These are phyloP conservation scores for Trichoderma sp. DNA, from an alignment of 2,329 filamentous ascomycete species.

Conservation along the genomic window DNA sequence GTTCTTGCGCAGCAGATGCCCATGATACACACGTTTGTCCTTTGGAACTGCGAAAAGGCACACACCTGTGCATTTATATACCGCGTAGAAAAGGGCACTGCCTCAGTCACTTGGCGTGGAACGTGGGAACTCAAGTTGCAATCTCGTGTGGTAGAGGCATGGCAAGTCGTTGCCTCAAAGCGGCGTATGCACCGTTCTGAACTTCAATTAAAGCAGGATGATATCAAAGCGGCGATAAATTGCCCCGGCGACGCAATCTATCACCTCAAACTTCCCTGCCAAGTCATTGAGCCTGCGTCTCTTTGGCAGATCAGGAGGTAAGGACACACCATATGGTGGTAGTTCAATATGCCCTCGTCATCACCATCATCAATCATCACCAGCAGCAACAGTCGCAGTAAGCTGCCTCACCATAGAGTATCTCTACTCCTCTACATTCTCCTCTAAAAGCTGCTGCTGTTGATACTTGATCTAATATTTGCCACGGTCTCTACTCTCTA, in stretches of 20 bases:
- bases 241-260: constrained; percentile 34
- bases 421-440: no score
- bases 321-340: constrained; percentile 7
- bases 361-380: no score
- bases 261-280: constrained; percentile 31
- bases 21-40: constrained; percentile 31
- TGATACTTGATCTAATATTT: not conserved
- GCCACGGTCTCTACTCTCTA: no score
- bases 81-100: constrained; percentile 22
- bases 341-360: not conserved
- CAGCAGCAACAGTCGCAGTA: not conserved
- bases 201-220: constrained; percentile 22
- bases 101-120: constrained; percentile 33
- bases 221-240: constrained; percentile 16
- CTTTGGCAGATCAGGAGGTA: constrained; percentile 35
- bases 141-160: constrained; percentile 26
- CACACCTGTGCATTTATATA: constrained; percentile 36
- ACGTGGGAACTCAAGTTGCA: constrained; percentile 32
- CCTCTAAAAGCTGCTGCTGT: no score
- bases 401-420: no score
- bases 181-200: constrained; percentile 2
- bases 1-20: constrained; percentile 30
- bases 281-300: constrained; percentile 32
- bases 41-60: constrained; percentile 34
- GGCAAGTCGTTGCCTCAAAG: constrained; percentile 17